Base-by-base conservation (phyloP, 805 yeast genomes). In the Nakazawaea ambrosiae region DNA sequence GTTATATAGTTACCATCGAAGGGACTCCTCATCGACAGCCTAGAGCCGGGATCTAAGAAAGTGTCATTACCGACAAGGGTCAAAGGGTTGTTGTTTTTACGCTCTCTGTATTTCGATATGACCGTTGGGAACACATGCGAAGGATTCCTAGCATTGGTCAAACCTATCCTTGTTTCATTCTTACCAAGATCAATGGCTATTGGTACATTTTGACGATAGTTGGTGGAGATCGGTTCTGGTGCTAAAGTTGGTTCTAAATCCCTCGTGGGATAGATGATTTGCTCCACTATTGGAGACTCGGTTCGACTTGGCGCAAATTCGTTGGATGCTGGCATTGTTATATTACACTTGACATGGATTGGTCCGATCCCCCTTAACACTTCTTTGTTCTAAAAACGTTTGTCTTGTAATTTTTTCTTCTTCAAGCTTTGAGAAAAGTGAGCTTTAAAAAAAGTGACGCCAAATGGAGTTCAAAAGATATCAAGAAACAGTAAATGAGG, bases 161-260 rank as follows among this genome's bases (percentile, higher is more conserved):
- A 60, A 0, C 94, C 94, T 1, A 76, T 67, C 48, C 82, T 68
- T 30, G 77, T 60, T 19, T 63, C 55, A 32, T 74, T 66, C 6
- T 86, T 61, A 1, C 97, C 98, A 38, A 92, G 66, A 60, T 92
- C 99, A 8, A 92, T 65, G 11, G 90, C 96, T 37, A 92, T 83
- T 2, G 98, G 97, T 2, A 69, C 66, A 2, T 75, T 75, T 1
- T 61, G 34, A 27, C 58, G 50, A 60, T 81, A 81, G 34, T 65
- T 63, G 12, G 57, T 37, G 46, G 62, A 59, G 56, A 74, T 66
- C 0, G 75, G 71, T 53, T 75, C 76, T 2, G 69, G 56, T 1
- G 45, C 49, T 1, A 43, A 15, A 0, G 73, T 68, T 2, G 63
- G 54, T 6, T 39, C 47, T 7, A 60, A 49, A 37, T 74, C 81